Evolutionary conservation across 371 early-diverging fungal genomes (phyloP).

Genomic region (Apophysomyces variabilis): DNA sequence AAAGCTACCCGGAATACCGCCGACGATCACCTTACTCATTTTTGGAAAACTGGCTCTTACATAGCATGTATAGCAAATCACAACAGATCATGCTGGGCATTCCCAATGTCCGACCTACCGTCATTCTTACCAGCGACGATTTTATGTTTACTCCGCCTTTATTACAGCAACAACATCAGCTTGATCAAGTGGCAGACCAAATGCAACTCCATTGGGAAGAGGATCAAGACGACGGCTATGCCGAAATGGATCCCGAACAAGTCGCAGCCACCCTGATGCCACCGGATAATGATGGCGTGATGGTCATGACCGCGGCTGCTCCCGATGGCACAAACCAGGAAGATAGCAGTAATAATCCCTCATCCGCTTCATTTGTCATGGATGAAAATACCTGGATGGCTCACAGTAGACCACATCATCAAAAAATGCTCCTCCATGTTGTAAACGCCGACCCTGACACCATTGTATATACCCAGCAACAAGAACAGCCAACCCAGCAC

Average conservation of each 20-base stretch:
- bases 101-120: slow-evolving; percentile 39
- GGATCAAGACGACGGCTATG: slow-evolving; percentile 25
- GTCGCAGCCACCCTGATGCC: not conserved
- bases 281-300: slow-evolving; percentile 27
- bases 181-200: slow-evolving; percentile 22
- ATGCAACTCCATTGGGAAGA: slow-evolving; percentile 26
- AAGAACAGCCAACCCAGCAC: not conserved
- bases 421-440: slow-evolving; percentile 25
- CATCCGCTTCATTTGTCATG: slow-evolving; percentile 26
- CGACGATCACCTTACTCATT: slow-evolving; percentile 45
- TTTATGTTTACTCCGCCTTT: slow-evolving; percentile 55
- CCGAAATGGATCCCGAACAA: not conserved
- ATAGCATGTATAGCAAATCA: slow-evolving; percentile 54
- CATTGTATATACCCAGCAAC: slow-evolving; percentile 10
- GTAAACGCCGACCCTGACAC: slow-evolving; percentile 27
- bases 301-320: slow-evolving; percentile 35
- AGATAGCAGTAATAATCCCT: slow-evolving; percentile 4
- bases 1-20: slow-evolving; percentile 47
- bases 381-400: slow-evolving; percentile 56
- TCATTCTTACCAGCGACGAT: slow-evolving; percentile 48
- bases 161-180: slow-evolving; percentile 24
- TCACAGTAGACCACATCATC: slow-evolving; percentile 26
- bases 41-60: slow-evolving; percentile 50
- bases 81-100: slow-evolving; percentile 49
- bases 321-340: slow-evolving; percentile 19